A percentile compares a stretch with the other conserved stretches of the same genome.
Evolutionary conservation across 2,329 filamentous ascomycete genomes (phyloP).

Genomic region (Trichoderma simmonsii): DNA sequence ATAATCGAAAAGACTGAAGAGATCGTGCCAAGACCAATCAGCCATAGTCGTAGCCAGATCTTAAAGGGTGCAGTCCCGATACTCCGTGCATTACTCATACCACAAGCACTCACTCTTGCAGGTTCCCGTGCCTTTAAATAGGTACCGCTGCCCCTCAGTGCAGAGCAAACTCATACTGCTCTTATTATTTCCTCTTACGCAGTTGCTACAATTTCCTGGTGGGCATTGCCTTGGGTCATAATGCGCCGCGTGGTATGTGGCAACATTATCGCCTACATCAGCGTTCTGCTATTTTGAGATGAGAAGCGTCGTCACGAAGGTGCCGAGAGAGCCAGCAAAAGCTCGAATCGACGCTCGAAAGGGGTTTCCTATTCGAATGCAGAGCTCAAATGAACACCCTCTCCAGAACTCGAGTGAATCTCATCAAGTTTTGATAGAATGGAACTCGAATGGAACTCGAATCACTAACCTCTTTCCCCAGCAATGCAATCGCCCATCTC

Average conservation of each 20-base stretch:
- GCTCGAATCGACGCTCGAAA: not conserved
- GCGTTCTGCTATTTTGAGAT: not conserved
- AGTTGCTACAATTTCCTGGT: not conserved
- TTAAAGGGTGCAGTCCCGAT: not conserved
- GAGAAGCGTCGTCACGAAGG: not conserved
- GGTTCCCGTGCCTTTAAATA: not conserved
- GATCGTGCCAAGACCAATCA: not conserved
- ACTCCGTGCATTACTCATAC: not conserved
- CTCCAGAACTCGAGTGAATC: not conserved
- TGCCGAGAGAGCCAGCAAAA: not conserved
- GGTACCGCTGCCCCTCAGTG: not conserved
- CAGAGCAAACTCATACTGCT: not conserved
- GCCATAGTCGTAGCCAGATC: not conserved
- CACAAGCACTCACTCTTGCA: not conserved
- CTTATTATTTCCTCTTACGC: not conserved
- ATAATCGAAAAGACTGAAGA: not conserved
- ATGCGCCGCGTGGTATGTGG: not conserved
- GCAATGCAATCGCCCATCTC: not conserved
- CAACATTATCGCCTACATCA: not conserved
- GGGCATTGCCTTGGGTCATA: too few relatives aligned
- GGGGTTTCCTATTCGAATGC: not conserved
- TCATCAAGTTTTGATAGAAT: not conserved
- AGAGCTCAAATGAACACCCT: not conserved
- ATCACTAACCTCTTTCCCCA: not conserved
- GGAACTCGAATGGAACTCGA: not conserved